Conservation (phyloP, 441 rosid species). For the Eruca vesicaria region DNA sequence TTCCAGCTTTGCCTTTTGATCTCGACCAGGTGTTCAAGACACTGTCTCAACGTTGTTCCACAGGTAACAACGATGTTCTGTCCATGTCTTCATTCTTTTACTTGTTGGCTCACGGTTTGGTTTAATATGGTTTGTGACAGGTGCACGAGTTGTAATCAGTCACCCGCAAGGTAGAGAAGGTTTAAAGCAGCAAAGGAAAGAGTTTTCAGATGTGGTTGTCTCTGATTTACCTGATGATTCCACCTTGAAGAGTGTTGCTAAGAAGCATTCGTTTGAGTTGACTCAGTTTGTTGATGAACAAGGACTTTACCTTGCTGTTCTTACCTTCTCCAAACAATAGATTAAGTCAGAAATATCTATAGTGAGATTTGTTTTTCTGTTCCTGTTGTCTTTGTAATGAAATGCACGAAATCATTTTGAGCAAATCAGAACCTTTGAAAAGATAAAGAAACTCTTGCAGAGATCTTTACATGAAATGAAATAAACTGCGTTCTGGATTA, state of each 20-base stretch:
- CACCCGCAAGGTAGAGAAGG: constrained; percentile 77
- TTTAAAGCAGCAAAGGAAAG: constrained; percentile 60
- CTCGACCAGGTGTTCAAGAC: constrained; percentile 59
- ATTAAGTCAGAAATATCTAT: not conserved
- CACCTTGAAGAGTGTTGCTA: constrained; percentile 50
- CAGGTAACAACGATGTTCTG: constrained; percentile 47
- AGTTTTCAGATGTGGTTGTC: constrained; percentile 58
- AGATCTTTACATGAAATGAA: constrained; percentile 24
- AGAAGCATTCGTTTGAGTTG: constrained; percentile 57
- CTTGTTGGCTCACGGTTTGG: not conserved
- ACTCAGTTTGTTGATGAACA: constrained; percentile 63
- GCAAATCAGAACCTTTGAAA: constrained; percentile 23
- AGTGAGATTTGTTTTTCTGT: not conserved
- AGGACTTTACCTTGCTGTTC: constrained; percentile 71
- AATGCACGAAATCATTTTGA: constrained; percentile 9
- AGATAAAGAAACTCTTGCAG: constrained; percentile 13
- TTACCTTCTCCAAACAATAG: constrained; percentile 38
- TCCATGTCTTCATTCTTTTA: constrained; percentile 14
- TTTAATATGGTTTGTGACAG: constrained; percentile 37
- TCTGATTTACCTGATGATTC: constrained; percentile 74
- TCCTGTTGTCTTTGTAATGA: constrained; percentile 18
- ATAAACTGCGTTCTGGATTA: constrained; percentile 18
- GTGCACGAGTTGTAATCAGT: constrained; percentile 78
- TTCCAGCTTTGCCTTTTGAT: constrained; percentile 68
- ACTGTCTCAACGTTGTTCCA: constrained; percentile 54